Percentiles rank a stretch among this genome's conserved stretches.
Evolutionary conservation across 2,329 filamentous ascomycete genomes (phyloP).

Genomic region (Fusarium compactum): DNA sequence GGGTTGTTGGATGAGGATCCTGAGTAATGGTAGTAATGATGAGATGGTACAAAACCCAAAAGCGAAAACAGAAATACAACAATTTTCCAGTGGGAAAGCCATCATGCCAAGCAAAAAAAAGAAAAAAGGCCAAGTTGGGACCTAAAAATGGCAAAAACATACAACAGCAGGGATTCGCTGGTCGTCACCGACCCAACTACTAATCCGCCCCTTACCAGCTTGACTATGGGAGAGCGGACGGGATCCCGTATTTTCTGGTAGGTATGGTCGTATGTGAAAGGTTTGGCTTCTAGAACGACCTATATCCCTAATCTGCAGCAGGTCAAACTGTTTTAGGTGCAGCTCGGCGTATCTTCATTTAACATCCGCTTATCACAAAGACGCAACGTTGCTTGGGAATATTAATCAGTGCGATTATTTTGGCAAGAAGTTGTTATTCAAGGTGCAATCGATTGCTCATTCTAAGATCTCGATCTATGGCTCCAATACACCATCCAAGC

Average conservation of each 20-base stretch:
- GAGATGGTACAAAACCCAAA: neutral
- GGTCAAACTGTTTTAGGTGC: too few relatives aligned
- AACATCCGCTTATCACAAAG: accelerated
- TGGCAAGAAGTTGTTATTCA: too few relatives aligned
- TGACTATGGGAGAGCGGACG: constrained; percentile 5
- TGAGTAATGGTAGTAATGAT: neutral
- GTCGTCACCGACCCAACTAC: constrained; percentile 7
- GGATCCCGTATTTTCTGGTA: constrained; percentile 4
- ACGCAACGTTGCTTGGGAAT: neutral
- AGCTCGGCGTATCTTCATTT: neutral
- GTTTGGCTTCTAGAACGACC: neutral
- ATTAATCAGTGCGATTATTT: accelerated
- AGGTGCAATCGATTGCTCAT: too few relatives aligned
- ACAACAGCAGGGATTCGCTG: constrained; percentile 4
- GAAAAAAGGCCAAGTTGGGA: neutral
- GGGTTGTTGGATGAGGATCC: constrained; percentile 24
- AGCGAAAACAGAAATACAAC: neutral
- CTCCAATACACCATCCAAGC: too few relatives aligned
- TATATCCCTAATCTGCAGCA: neutral
- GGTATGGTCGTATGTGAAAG: constrained; percentile 5
- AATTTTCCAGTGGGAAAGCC: too few relatives aligned
- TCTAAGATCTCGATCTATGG: too few relatives aligned
- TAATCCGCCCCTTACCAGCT: constrained; percentile 1
- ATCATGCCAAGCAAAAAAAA: neutral
- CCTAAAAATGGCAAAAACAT: neutral